phyloP scores from a whole-genome alignment of 306 rosid genomes.

The Lotus japonicus region DNA sequence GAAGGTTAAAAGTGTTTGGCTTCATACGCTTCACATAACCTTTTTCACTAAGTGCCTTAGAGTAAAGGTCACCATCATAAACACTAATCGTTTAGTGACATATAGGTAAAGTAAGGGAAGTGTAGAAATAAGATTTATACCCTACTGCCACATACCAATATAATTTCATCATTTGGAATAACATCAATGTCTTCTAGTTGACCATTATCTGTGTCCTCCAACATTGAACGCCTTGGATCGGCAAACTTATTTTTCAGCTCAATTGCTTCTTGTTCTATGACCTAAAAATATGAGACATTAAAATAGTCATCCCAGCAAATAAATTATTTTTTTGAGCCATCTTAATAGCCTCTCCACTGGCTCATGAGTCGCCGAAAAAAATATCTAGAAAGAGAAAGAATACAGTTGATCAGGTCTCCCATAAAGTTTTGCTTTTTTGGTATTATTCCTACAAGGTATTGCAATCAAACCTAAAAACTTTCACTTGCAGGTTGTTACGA shows the following conservation, averaged over 20 bases:
- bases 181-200: conserved; percentile 96
- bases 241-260: conserved; percentile 82
- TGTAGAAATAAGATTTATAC: background rate
- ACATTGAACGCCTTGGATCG: conserved; percentile 68
- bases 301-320: background rate
- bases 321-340: background rate
- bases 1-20: conserved; percentile 83
- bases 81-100: background rate
- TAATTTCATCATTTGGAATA: conserved; percentile 93
- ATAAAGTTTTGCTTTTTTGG: background rate
- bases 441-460: background rate
- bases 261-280: conserved; percentile 80
- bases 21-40: conserved; percentile 96
- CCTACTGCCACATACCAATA: conserved; percentile 54
- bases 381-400: background rate
- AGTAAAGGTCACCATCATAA: conserved; percentile 14
- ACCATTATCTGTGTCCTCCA: conserved; percentile 83
- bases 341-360: background rate
- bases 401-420: background rate
- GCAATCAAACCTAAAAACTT: background rate
- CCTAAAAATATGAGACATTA: conserved; percentile 31
- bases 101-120: background rate
- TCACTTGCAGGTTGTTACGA: background rate
- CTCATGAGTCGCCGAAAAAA: background rate
- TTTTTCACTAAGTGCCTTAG: conserved; percentile 88